Base-by-base conservation (phyloP, 2,329 filamentous ascomycete species). In the Xylaria hypoxylon region DNA sequence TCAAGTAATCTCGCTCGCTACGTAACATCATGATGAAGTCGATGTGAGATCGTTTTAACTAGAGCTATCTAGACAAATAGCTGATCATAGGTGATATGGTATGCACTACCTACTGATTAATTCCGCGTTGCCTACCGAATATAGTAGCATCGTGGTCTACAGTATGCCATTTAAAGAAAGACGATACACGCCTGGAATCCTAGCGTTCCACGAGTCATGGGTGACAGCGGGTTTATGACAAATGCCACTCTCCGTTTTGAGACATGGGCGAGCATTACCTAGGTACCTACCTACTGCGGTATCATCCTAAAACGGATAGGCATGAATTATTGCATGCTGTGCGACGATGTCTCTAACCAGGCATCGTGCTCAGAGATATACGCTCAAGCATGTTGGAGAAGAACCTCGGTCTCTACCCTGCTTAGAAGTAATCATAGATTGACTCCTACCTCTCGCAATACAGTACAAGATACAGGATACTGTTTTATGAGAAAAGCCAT, bases 221-320 rank as follows among this genome's bases (percentile, higher is more conserved):
- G 7, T 63, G 40, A 45, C 42, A 38, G 52, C 48, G 33, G 31
- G 57, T 24, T 47, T 40, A 60, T 67, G 65, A 67, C 65, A 67
- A 67, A 67, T 67, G 59, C 44, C 65, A 67, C 57, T 52, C 61
- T 62, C 62, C 53, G 50, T 24, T 55, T 64, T 59, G 65, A 62
- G 59, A 68, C 65, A 53, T 42, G 35, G 53, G 47, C 24, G 38
- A 40, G 19, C 50, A 51, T 24, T 38, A 42, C 42, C 5, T n/a
- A n/a, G n/a, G n/a, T n/a, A n/a, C n/a, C n/a, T n/a, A n/a, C n/a
- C n/a, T n/a, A n/a, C n/a, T n/a, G 45, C 31, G 57, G 57, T 59
- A 40, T 59, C 45, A 59, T 50, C 22, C 7, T 28, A 52, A 24
- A n/a, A 33, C 33, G 22, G n/a, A 55, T 7, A 28, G 28, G 40